A percentile compares a stretch with the other conserved stretches of the same genome.
Conservation (phyloP, 306 rosid species). For the Gynostemma pentaphyllum region DNA sequence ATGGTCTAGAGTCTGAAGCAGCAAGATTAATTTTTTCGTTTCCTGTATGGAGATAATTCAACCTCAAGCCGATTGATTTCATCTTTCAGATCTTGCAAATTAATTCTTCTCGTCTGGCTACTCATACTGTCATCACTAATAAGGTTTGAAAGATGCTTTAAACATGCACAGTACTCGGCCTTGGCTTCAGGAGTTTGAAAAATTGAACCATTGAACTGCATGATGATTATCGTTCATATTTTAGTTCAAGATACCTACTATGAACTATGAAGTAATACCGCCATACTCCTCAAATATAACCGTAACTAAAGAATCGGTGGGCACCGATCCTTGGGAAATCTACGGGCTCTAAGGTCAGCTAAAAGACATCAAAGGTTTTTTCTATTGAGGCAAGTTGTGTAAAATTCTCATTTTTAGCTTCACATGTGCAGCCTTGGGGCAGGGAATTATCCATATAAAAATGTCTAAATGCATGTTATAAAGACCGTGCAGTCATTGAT, state of each 20-base stretch:
- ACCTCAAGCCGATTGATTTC: conserved; percentile 34
- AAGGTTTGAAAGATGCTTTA: conserved; percentile 47
- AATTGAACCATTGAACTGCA: conserved; percentile 47
- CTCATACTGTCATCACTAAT: conserved; percentile 11
- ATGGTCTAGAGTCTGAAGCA: neutral
- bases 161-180: conserved; percentile 56
- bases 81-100: conserved; percentile 24
- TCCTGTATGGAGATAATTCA: conserved; percentile 15
- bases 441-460: too few species aligned
- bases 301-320: too few species aligned
- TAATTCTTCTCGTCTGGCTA: conserved; percentile 13
- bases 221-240: neutral
- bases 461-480: neutral
- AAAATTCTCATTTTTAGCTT: too few species aligned
- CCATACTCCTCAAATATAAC: too few species aligned
- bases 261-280: too few species aligned
- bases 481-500: neutral
- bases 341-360: too few species aligned
- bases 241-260: neutral
- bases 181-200: conserved; percentile 43
- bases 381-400: too few species aligned
- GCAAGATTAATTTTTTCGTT: conserved; percentile 12
- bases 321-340: too few species aligned
- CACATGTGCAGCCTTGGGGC: too few species aligned
- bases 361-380: too few species aligned